Evolutionary conservation across 2,329 filamentous ascomycete species (phyloP).

Genomic region (Fonsecaea pedrosoi): DNA sequence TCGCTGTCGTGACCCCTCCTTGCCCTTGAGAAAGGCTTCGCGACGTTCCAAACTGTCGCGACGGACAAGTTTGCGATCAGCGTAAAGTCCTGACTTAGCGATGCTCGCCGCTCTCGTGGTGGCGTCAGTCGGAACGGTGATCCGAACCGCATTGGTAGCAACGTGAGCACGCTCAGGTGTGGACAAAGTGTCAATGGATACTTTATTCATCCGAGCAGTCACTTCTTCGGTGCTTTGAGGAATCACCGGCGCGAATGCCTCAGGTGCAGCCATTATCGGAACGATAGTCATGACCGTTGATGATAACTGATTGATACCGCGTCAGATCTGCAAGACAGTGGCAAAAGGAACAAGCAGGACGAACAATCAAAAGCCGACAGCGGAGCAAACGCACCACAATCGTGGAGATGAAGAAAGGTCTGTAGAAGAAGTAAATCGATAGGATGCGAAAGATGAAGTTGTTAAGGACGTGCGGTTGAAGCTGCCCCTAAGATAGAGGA

Average conservation of each 20-base stretch:
- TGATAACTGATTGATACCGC: neutral
- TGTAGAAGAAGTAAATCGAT: neutral
- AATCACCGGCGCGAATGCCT: neutral
- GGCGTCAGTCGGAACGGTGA: slow-evolving; percentile 78
- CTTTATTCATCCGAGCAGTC: slow-evolving; percentile 23
- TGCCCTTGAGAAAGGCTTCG: slow-evolving; percentile 82
- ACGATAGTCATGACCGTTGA: slow-evolving; percentile 28
- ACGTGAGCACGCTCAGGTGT: slow-evolving; percentile 16
- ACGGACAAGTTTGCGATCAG: slow-evolving; percentile 59
- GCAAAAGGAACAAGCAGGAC: neutral
- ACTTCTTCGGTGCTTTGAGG: slow-evolving; percentile 18
- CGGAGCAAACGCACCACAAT: neutral
- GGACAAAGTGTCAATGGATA: slow-evolving; percentile 20
- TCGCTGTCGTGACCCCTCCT: slow-evolving; percentile 84
- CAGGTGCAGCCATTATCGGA: slow-evolving; percentile 31
- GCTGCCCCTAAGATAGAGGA: neutral
- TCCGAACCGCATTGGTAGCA: slow-evolving; percentile 62
- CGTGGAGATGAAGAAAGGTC: neutral
- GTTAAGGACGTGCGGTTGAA: slow-evolving; percentile 10
- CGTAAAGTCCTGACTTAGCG: slow-evolving; percentile 47
- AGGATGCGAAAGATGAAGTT: slow-evolving; percentile 7
- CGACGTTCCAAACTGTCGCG: slow-evolving; percentile 70
- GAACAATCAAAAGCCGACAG: neutral
- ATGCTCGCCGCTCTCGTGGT: slow-evolving; percentile 42
- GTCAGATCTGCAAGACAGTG: neutral